Base-by-base conservation (phyloP, 225 moss, liverwort and hornwort genomes). In the Bryoerythrophyllum caledonicum region DNA sequence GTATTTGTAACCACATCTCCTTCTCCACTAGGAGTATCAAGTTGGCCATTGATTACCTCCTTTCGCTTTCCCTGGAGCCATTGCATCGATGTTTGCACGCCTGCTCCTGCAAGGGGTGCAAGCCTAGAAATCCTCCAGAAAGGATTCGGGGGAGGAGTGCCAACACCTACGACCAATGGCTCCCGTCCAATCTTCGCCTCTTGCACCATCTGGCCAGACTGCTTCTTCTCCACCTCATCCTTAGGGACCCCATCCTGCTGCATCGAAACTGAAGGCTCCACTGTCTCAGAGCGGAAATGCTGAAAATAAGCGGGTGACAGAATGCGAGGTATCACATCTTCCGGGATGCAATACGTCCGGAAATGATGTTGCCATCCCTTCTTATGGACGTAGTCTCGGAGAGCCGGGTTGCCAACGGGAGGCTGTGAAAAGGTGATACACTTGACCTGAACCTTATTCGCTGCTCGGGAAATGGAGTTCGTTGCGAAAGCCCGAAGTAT, bases 401-500 rank as follows among this genome's bases (percentile, higher is more conserved):
- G 91, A 60, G 90, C 99, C 70, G 88, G 83, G 81, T 99, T 99
- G 55, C 99, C 99, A 78, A 99, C 99, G 38, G 99, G 95, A 83
- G 99, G 99, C 86, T 99, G 99, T 74, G 99, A 99, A 72, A 99
- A 99, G 24, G 99, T 99, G 68, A 99, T 99, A 66, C 99, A 99
- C 79, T 95, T 99, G 70, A 99, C 88, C 75, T 93, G 91, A 59
- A 93, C 85, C 78, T 74, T 91, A 46, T 89, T 95, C 63, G 90
- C 82, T 60, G 90, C 79, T 80, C 93, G 95, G 64, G 89, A 80
- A 19, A 91, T 81, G 14, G 92, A 89, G 13, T 89, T 79, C 28
- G 91, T 86, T 57, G 99, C 86, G 80, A 89, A 95, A 25, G 85
- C 89, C 77, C 86, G 82, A 65, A 99, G 81, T 25, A 99, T 99